A percentile compares a stretch with the other conserved stretches of the same genome.
These are phyloP conservation scores for Metschnikowia corniflorae DNA, from an alignment of 805 yeast species.

Conservation along the genomic window DNA sequence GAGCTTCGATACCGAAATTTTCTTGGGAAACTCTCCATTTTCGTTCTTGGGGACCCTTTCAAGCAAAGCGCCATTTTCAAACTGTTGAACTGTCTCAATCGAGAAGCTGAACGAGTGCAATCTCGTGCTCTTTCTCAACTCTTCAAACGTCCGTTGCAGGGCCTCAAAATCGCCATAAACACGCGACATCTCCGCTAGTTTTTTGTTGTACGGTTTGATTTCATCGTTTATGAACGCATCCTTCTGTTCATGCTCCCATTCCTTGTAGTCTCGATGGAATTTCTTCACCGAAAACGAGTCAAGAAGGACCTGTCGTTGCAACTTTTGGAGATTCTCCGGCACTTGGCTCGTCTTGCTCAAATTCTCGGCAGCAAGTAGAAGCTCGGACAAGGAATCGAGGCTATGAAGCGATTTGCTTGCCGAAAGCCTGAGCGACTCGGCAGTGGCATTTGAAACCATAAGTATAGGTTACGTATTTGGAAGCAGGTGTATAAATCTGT, in stretches of 20 bases:
- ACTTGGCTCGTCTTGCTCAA: background rate
- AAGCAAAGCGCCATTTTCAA: constrained; percentile 21
- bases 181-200: constrained; percentile 27
- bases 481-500: no score
- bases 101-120: constrained; percentile 30
- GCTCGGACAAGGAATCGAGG: constrained; percentile 7
- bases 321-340: background rate
- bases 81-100: constrained; percentile 25
- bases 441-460: constrained; percentile 1
- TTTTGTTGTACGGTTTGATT: constrained; percentile 28
- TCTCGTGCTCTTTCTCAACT: constrained; percentile 19
- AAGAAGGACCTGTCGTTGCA: constrained; percentile 14
- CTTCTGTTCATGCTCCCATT: constrained; percentile 23
- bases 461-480: no score
- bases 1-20: constrained; percentile 15
- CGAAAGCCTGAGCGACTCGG: constrained; percentile 2
- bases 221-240: constrained; percentile 23
- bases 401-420: constrained; percentile 7
- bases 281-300: constrained; percentile 35
- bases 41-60: constrained; percentile 14
- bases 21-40: constrained; percentile 4
- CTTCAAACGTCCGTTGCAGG: constrained; percentile 24
- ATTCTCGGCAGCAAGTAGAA: constrained; percentile 6
- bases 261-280: constrained; percentile 28
- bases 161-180: constrained; percentile 23